Percentiles rank a stretch among this genome's conserved stretches.
Evolutionary conservation across 495 filamentous ascomycete genomes (phyloP).

Genomic region (Friedmanniomyces endolithicus): DNA sequence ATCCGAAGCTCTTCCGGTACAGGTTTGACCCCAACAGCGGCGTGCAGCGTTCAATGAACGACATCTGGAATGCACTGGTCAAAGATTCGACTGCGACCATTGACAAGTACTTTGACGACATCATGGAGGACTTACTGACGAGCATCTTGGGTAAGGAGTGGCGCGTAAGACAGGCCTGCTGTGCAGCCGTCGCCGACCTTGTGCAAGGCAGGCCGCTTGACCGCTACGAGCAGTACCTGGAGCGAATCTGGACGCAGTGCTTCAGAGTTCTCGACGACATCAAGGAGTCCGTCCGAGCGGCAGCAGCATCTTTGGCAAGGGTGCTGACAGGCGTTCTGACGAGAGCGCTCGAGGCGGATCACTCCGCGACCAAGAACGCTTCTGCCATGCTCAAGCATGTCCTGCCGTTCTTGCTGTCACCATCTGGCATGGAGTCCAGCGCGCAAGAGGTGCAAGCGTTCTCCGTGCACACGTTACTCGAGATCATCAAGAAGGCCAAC

Average conservation of each 20-base stretch:
- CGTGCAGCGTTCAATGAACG: constrained; percentile 88
- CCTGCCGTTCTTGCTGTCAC: constrained; percentile 81
- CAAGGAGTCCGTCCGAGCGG: constrained; percentile 72
- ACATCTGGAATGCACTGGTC: constrained; percentile 88
- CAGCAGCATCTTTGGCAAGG: constrained; percentile 70
- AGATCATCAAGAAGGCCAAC: constrained; percentile 74
- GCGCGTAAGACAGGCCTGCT: constrained; percentile 82
- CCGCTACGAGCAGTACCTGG: constrained; percentile 71
- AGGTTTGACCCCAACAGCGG: constrained; percentile 87
- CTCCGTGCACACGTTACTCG: constrained; percentile 56
- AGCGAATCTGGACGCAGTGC: constrained; percentile 66
- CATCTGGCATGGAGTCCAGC: constrained; percentile 73
- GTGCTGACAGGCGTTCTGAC: constrained; percentile 71
- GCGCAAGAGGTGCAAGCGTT: constrained; percentile 69
- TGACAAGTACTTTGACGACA: constrained; percentile 64
- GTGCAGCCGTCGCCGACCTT: constrained; percentile 78
- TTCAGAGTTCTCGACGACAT: constrained; percentile 90
- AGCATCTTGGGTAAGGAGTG: constrained; percentile 83
- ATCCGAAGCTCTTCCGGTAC: constrained; percentile 88
- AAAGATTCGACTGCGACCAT: constrained; percentile 66
- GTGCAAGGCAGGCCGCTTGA: constrained; percentile 60
- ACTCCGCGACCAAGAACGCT: constrained; percentile 53
- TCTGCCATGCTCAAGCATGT: constrained; percentile 67
- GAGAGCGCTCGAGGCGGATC: constrained; percentile 69
- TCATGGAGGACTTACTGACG: constrained; percentile 73